Evolutionary conservation across 148 eudicot genomes (phyloP).

Genomic region (Euryodendron excelsum): DNA sequence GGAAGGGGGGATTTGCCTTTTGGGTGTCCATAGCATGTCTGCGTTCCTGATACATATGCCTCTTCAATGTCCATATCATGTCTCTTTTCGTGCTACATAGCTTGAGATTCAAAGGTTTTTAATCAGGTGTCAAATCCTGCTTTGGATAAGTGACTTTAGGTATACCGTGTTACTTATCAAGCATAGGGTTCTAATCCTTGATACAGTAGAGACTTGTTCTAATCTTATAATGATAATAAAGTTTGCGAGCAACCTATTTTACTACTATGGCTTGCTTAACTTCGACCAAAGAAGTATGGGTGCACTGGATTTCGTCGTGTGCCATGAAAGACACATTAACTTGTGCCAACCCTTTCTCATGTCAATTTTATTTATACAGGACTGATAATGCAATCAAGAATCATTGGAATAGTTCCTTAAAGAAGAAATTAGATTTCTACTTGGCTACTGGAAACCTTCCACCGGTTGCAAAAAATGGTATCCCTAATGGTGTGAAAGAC

Average conservation of each 20-base stretch:
- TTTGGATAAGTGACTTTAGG: background rate
- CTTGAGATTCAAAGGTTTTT: background rate
- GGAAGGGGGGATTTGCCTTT: background rate
- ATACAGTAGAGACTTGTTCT: background rate
- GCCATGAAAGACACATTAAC: background rate
- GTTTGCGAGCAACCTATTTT: background rate
- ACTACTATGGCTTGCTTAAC: background rate
- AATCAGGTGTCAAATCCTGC: background rate
- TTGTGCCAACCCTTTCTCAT: background rate
- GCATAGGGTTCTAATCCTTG: background rate
- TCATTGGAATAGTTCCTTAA: conserved; percentile 98
- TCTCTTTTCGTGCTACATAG: background rate
- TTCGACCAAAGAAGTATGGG: background rate
- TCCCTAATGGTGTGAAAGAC: conserved; percentile 42
- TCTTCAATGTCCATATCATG: background rate
- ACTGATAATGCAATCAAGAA: conserved; percentile 97
- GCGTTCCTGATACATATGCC: background rate
- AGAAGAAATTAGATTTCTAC: conserved; percentile 91
- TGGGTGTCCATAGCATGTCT: background rate
- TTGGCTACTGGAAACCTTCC: conserved; percentile 86
- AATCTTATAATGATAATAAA: background rate
- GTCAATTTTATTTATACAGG: conserved; percentile 42
- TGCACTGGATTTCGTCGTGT: background rate
- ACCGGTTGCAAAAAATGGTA: conserved; percentile 54
- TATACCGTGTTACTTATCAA: background rate